Evolutionary conservation across 2,329 filamentous ascomycete genomes (phyloP).

Genomic region (Alternaria brassicicola): DNA sequence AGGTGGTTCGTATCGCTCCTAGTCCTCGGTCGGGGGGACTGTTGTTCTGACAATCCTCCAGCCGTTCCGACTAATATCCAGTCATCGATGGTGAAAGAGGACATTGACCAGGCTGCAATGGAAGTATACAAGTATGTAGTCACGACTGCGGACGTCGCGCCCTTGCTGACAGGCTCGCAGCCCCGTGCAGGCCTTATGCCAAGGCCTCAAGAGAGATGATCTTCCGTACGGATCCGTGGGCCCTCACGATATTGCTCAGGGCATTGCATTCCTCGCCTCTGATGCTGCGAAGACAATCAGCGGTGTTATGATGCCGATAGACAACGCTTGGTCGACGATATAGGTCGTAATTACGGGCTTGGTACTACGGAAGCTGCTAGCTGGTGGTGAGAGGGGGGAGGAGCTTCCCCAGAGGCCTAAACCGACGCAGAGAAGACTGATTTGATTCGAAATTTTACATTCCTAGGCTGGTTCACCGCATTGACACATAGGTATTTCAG

Average conservation of each 20-base stretch:
- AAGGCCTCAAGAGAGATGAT: neutral
- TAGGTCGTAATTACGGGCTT: constrained; percentile 1
- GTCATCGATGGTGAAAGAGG: constrained; percentile 7
- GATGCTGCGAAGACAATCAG: constrained; percentile 28
- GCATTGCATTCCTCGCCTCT: constrained; percentile 27
- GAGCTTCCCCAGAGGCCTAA: neutral
- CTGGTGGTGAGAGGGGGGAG: neutral
- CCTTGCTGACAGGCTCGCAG: neutral
- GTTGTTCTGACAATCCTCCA: neutral
- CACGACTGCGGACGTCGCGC: neutral
- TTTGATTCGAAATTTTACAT: no score
- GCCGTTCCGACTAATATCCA: constrained; percentile 26
- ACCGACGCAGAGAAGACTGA: no score
- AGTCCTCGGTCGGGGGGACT: neutral
- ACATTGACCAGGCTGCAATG: constrained; percentile 15
- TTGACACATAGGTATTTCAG: neutral
- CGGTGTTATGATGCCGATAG: constrained; percentile 27
- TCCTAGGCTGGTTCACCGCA: neutral
- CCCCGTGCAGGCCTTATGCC: neutral
- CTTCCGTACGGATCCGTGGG: constrained; percentile 8
- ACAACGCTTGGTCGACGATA: constrained; percentile 30
- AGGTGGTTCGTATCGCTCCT: constrained; percentile 30
- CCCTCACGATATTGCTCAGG: constrained; percentile 23
- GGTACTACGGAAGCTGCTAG: neutral
- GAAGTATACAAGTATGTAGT: constrained; percentile 15